Evolutionary conservation across 306 rosid genomes (phyloP).

Genomic region (Nissolia schottii): DNA sequence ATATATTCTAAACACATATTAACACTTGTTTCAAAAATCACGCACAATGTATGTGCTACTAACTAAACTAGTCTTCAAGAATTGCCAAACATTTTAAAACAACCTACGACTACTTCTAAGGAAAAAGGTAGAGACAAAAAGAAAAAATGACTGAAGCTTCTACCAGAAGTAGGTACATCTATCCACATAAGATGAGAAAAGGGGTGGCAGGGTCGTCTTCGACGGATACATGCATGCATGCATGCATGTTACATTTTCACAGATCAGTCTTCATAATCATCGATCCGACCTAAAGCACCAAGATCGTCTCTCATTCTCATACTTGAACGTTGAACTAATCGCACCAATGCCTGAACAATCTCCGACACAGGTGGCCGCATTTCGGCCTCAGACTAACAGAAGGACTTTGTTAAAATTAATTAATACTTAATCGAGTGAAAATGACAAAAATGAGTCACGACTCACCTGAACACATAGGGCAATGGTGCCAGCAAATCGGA

Average conservation of each 20-base stretch:
- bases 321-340: conserved; percentile 56
- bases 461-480: conserved; percentile 78
- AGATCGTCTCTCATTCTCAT: conserved; percentile 57
- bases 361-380: conserved; percentile 77
- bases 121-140: background rate
- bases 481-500: conserved; percentile 72
- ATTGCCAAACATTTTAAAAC: background rate
- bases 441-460: background rate
- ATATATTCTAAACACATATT: no score
- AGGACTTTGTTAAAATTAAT: background rate
- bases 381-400: conserved; percentile 58
- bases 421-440: background rate
- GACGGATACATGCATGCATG: no score
- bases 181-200: background rate
- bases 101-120: conserved; percentile 17
- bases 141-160: background rate
- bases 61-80: no score
- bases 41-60: no score
- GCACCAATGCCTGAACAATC: conserved; percentile 67
- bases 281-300: conserved; percentile 43
- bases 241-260: background rate
- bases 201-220: background rate
- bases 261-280: conserved; percentile 34
- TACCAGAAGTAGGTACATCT: background rate
- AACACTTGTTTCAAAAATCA: no score